Percentiles rank a stretch among this genome's conserved stretches.
Conservation (phyloP, 441 rosid species). For the Metrosideros polymorpha region DNA sequence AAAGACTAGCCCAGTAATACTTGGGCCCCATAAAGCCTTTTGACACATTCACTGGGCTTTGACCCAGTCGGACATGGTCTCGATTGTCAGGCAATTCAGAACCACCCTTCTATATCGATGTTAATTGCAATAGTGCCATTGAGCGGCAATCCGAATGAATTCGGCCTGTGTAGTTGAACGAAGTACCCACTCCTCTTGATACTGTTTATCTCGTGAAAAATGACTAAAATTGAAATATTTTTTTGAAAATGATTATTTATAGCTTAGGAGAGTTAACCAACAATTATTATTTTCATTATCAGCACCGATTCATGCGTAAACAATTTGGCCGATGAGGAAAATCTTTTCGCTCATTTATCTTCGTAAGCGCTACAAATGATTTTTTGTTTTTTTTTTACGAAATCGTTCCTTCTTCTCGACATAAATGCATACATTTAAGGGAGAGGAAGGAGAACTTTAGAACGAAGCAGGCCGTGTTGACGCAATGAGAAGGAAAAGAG, state of each 20-base stretch:
- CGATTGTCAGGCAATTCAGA: background rate
- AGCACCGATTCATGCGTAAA: background rate
- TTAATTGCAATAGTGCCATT: background rate
- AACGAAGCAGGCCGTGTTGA: background rate
- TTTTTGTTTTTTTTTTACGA: background rate
- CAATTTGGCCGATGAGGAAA: background rate
- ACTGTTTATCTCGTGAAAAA: background rate
- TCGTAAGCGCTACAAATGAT: background rate
- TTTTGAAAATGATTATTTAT: background rate
- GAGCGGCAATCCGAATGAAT: background rate
- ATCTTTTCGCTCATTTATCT: background rate
- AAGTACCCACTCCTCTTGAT: background rate
- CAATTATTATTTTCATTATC: background rate
- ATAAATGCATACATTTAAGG: background rate
- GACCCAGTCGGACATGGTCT: background rate
- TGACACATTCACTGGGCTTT: background rate
- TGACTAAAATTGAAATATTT: background rate
- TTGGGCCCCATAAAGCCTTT: background rate
- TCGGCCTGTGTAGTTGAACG: background rate
- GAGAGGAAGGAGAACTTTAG: background rate
- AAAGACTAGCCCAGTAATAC: background rate
- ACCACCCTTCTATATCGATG: background rate
- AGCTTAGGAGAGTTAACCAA: background rate
- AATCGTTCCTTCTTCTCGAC: background rate
- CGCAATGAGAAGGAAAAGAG: background rate